Conservation (phyloP, 1,284 basidiomycete genomes). For the Moesziomyces sp. region DNA sequence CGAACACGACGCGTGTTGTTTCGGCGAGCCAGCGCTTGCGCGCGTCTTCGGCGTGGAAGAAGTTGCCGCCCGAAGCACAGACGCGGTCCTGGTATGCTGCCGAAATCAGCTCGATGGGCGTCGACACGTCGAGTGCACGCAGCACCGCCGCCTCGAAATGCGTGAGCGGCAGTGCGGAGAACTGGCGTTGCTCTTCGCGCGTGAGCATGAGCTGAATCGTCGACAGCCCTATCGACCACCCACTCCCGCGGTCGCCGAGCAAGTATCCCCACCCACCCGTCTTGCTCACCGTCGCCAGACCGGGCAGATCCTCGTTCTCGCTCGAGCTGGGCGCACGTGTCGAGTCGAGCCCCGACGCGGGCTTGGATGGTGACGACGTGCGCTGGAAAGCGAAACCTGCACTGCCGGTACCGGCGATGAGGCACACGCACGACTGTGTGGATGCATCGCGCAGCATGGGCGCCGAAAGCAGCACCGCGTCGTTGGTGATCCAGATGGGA, state of each 20-base stretch:
- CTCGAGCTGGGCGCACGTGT: not conserved
- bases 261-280: slow-evolving; percentile 50
- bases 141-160: slow-evolving; percentile 36
- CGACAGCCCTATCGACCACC: slow-evolving; percentile 46
- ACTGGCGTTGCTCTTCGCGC: slow-evolving; percentile 35
- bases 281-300: slow-evolving; percentile 37
- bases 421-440: slow-evolving; percentile 36
- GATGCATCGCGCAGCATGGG: slow-evolving; percentile 37
- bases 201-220: slow-evolving; percentile 44
- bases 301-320: slow-evolving; percentile 45
- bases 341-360: not conserved
- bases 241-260: slow-evolving; percentile 36
- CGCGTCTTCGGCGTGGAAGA: slow-evolving; percentile 49
- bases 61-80: slow-evolving; percentile 38
- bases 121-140: slow-evolving; percentile 19
- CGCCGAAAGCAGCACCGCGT: slow-evolving; percentile 41
- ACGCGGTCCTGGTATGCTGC: slow-evolving; percentile 44
- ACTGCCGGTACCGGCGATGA: slow-evolving; percentile 48
- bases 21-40: slow-evolving; percentile 62
- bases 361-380: slow-evolving; percentile 10
- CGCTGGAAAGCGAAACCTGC: slow-evolving; percentile 47
- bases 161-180: slow-evolving; percentile 19
- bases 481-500: slow-evolving; percentile 49
- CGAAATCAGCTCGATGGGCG: slow-evolving; percentile 45
- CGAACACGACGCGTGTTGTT: slow-evolving; percentile 54